Evolutionary conservation across 176 grass and related monocot species (phyloP).

Genomic region (Carex pumila): DNA sequence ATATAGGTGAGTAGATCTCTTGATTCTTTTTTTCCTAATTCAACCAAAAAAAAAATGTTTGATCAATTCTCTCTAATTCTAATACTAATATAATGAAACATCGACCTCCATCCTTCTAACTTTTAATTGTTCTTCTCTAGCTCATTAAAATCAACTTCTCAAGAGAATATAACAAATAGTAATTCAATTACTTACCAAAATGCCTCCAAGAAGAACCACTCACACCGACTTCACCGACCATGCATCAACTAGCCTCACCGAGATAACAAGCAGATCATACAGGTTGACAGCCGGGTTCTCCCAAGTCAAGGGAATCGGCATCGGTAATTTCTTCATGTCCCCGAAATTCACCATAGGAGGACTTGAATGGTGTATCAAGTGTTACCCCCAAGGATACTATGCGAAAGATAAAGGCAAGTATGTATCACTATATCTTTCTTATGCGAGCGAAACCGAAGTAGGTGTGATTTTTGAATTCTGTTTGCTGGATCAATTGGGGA

Average conservation of each 20-base stretch:
- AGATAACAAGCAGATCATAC: conserved; percentile 16
- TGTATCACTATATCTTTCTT: conserved; percentile 12
- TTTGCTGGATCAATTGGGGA: conserved; percentile 11
- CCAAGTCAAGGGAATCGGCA: conserved; percentile 9
- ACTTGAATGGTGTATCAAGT: conserved; percentile 17
- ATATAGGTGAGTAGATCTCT: not conserved
- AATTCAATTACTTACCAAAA: not conserved
- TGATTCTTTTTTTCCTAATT: not conserved
- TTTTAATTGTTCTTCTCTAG: not conserved
- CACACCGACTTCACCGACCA: conserved; percentile 11
- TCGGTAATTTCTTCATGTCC: conserved; percentile 12
- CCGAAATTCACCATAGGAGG: conserved; percentile 12
- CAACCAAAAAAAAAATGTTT: not conserved
- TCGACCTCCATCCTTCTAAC: not conserved
- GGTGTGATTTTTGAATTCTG: conserved; percentile 19
- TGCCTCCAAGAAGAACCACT: not conserved
- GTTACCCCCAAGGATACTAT: conserved; percentile 19
- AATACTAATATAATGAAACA: conserved; percentile 1
- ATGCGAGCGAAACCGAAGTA: conserved; percentile 16
- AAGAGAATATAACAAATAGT: not conserved
- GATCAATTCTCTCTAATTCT: not conserved
- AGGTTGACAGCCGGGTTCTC: not conserved
- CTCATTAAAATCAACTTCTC: not conserved
- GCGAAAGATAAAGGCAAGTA: conserved; percentile 7
- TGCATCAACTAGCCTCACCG: conserved; percentile 2